A percentile compares a stretch with the other conserved stretches of the same genome.
phyloP scores from a whole-genome alignment of 2,329 filamentous ascomycete genomes.

The Cordyceps fumosorosea region DNA sequence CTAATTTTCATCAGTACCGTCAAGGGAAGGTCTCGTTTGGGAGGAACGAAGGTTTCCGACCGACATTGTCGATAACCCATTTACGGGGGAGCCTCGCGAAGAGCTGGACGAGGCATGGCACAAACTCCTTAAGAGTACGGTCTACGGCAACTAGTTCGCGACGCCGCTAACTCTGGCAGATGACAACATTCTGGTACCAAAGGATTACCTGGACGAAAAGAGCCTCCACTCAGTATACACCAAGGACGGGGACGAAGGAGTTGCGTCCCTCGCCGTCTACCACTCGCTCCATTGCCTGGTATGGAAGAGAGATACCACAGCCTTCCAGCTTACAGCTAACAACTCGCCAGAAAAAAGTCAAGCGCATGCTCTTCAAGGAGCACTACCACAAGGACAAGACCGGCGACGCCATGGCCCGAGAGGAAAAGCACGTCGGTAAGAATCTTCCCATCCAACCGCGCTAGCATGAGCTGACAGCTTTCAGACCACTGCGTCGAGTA shows the following conservation, averaged over 20 bases:
- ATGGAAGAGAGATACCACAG: background rate
- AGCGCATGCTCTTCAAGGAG: conserved; percentile 1
- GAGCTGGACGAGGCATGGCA: background rate
- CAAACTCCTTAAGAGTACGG: background rate
- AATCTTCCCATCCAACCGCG: too few species aligned
- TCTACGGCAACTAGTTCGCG: background rate
- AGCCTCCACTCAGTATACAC: background rate
- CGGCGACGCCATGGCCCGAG: background rate
- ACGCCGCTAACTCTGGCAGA: background rate
- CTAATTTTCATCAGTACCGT: background rate
- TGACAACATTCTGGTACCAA: background rate
- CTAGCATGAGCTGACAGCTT: too few species aligned
- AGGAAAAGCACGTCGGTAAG: conserved; percentile 5
- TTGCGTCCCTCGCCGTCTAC: background rate
- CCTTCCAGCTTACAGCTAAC: background rate
- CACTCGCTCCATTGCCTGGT: background rate
- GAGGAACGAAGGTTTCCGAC: background rate
- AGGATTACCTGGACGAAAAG: background rate
- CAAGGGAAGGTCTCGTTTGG: background rate
- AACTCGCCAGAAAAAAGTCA: background rate
- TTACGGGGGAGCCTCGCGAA: background rate
- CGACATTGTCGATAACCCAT: background rate
- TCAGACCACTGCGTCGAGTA: conserved; percentile 7
- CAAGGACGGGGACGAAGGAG: background rate
- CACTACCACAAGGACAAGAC: conserved; percentile 3